These are phyloP conservation scores for Fusarium bactridioides DNA, from an alignment of 2,329 filamentous ascomycete genomes.

Conservation along the genomic window DNA sequence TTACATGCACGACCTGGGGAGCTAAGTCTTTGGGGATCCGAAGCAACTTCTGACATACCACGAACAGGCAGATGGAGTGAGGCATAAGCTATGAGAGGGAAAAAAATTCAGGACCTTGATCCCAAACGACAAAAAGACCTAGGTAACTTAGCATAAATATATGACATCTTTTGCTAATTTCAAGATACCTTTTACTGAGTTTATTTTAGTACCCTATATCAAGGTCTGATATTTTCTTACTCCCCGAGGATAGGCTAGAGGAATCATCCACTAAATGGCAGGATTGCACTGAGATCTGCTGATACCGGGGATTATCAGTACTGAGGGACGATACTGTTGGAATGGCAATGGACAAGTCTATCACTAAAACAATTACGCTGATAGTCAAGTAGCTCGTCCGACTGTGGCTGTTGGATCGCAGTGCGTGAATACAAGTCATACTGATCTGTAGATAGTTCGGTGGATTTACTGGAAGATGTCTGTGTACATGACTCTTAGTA, in stretches of 20 bases:
- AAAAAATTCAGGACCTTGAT: too few species aligned
- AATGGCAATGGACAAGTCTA: conserved; percentile 30
- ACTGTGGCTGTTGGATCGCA: background rate
- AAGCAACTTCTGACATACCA: background rate
- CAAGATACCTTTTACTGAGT: too few species aligned
- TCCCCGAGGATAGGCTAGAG: too few species aligned
- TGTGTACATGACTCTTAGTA: background rate
- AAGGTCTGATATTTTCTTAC: too few species aligned
- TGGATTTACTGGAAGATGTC: background rate
- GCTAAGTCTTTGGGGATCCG: background rate
- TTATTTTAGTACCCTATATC: too few species aligned
- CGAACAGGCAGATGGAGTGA: background rate
- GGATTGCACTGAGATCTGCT: too few species aligned
- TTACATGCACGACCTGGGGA: conserved; percentile 21
- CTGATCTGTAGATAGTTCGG: background rate
- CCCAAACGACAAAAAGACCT: too few species aligned
- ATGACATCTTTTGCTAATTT: too few species aligned
- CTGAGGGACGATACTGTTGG: conserved; percentile 2
- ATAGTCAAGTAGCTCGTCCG: background rate
- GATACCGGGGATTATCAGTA: background rate
- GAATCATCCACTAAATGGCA: too few species aligned
- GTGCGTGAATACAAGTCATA: background rate
- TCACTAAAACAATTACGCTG: conserved; percentile 28
- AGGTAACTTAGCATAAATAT: too few species aligned
- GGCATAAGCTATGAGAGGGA: too few species aligned